Percentiles rank a stretch among this genome's conserved stretches.
phyloP scores from a whole-genome alignment of 441 rosid species.

The Jatropha podagrica region DNA sequence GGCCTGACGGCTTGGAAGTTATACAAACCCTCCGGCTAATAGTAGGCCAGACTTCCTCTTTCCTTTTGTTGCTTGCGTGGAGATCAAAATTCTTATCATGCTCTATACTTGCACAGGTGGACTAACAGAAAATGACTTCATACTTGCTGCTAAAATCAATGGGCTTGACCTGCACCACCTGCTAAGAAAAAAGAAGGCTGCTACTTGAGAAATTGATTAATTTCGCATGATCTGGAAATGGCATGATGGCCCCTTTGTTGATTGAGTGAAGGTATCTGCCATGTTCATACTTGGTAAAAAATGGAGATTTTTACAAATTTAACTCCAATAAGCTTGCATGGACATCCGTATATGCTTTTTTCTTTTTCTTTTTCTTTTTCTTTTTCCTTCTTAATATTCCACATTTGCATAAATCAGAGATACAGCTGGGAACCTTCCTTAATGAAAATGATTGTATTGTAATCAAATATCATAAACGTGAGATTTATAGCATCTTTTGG shows the following conservation, averaged over 20 bases:
- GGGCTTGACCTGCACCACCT: constrained; percentile 58
- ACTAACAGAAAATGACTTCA: constrained; percentile 89
- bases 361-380: no score
- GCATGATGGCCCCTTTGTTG: background rate
- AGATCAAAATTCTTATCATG: background rate
- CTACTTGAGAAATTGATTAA: constrained; percentile 2
- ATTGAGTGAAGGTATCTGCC: background rate
- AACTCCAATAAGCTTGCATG: background rate
- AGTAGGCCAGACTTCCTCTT: background rate
- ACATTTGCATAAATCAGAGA: no score
- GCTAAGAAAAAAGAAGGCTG: constrained; percentile 47
- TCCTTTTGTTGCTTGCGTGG: background rate
- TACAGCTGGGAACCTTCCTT: no score
- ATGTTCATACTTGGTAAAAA: background rate
- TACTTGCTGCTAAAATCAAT: constrained; percentile 86
- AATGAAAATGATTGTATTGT: no score
- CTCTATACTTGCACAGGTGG: constrained; percentile 53
- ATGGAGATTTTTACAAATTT: background rate
- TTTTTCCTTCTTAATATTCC: background rate
- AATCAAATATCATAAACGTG: no score
- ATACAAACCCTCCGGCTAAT: background rate
- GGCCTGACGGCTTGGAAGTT: background rate
- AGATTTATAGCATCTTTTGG: no score
- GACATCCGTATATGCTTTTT: background rate
- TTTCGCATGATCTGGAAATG: no score